Conservation (phyloP, 306 rosid species). For the Cicer judaicum region DNA sequence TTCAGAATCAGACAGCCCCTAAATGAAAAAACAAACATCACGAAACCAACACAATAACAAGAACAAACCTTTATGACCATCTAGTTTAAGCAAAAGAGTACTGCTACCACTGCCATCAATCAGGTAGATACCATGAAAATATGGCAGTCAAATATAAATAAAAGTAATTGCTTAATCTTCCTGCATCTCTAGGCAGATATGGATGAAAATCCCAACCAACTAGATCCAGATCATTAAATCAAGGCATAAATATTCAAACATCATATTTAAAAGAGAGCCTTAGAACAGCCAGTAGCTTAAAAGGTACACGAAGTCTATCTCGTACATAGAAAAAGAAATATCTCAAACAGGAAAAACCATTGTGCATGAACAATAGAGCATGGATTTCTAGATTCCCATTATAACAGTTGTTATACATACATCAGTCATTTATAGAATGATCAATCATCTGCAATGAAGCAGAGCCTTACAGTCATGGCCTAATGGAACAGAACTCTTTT, state of each 20-base stretch:
- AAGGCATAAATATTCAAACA: neutral
- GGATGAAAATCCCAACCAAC: neutral
- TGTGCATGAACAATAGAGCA: neutral
- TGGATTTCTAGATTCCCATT: neutral
- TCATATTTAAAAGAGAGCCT: neutral
- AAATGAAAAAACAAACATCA: neutral
- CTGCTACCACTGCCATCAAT: constrained; percentile 4
- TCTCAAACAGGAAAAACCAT: neutral
- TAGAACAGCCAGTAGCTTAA: constrained; percentile 1
- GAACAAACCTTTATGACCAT: neutral
- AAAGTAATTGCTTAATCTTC: constrained; percentile 16
- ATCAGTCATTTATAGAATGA: constrained; percentile 3
- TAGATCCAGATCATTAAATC: neutral
- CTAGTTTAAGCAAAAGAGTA: constrained; percentile 7
- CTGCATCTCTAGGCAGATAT: neutral
- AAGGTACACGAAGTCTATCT: neutral
- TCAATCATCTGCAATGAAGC: neutral
- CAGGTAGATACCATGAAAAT: neutral
- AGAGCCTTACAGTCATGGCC: neutral
- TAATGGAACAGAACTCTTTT: neutral
- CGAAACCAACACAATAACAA: neutral
- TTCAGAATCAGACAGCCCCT: neutral
- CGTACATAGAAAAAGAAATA: neutral
- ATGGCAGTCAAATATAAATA: neutral
- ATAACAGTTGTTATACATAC: constrained; percentile 13